Percentiles rank a stretch among this genome's conserved stretches.
Conservation (phyloP, 768 basidiomycete species). For the Vishniacozyma victoriae region DNA sequence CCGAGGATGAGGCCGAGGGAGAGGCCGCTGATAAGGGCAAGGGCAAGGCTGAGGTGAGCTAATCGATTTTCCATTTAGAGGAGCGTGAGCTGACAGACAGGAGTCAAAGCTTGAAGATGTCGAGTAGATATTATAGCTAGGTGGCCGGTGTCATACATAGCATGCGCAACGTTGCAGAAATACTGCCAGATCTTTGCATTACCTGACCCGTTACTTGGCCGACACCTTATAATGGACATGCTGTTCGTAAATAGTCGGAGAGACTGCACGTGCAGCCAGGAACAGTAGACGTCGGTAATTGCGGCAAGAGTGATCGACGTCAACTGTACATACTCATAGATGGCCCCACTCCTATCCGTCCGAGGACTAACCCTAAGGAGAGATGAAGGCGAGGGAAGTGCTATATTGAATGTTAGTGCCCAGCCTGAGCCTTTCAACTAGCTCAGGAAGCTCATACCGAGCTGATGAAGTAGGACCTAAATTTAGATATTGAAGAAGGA, state of each 20-base stretch:
- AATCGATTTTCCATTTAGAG: not conserved
- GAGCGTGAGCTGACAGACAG: not conserved
- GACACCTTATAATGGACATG: no score
- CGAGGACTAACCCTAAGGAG: conserved; percentile 17
- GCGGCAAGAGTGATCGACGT: no score
- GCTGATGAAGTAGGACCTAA: conserved; percentile 50
- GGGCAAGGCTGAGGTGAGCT: conserved; percentile 10
- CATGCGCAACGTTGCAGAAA: no score
- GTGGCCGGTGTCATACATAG: not conserved
- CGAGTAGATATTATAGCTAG: conserved; percentile 5
- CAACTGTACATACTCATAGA: not conserved
- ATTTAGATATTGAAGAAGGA: conserved; percentile 61
- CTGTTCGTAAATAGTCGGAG: no score
- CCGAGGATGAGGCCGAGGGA: conserved; percentile 25
- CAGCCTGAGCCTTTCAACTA: no score
- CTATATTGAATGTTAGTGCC: conserved; percentile 14
- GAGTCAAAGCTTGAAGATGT: conserved; percentile 15
- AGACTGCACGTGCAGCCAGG: no score
- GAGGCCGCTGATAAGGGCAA: conserved; percentile 29
- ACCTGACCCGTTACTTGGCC: no score
- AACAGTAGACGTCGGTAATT: no score
- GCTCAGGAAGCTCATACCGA: no score
- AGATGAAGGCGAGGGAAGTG: conserved; percentile 17
- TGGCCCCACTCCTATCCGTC: conserved; percentile 17
- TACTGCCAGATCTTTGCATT: no score